A percentile compares a stretch with the other conserved stretches of the same genome.
phyloP scores from a whole-genome alignment of 148 eudicot species.

The Rhododendron ferrugineum region DNA sequence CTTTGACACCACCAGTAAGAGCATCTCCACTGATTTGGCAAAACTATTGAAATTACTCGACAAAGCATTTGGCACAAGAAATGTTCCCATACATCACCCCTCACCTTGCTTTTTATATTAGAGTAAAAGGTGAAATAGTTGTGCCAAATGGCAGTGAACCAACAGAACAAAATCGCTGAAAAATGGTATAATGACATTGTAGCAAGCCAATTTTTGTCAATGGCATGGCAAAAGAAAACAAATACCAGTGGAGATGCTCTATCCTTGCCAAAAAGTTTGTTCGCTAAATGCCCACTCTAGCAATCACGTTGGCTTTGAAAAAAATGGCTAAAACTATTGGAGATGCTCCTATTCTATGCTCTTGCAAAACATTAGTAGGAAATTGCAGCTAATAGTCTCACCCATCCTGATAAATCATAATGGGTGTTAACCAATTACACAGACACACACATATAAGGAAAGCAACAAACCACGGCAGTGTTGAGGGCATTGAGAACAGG shows the following conservation, averaged over 20 bases:
- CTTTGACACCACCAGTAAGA: neutral
- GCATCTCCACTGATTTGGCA: neutral
- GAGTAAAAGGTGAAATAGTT: neutral
- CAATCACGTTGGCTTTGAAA: neutral
- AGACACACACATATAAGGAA: neutral
- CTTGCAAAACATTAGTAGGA: neutral
- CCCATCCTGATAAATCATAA: neutral
- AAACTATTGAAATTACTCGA: neutral
- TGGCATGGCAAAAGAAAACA: neutral
- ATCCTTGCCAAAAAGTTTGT: neutral
- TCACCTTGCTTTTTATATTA: neutral
- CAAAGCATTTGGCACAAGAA: neutral
- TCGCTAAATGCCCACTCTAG: neutral
- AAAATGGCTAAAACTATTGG: neutral
- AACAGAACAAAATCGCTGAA: neutral
- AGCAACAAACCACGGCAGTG: slow-evolving; percentile 39
- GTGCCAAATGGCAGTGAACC: neutral
- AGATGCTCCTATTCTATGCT: neutral
- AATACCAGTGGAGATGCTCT: neutral
- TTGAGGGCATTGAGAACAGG: slow-evolving; percentile 58
- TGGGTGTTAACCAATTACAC: neutral
- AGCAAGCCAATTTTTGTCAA: neutral
- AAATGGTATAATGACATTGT: neutral
- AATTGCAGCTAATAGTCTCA: neutral
- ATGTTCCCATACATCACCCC: neutral